Evolutionary conservation across 257 asterid genomes (phyloP).

Genomic region (Capsicum pubescens): DNA sequence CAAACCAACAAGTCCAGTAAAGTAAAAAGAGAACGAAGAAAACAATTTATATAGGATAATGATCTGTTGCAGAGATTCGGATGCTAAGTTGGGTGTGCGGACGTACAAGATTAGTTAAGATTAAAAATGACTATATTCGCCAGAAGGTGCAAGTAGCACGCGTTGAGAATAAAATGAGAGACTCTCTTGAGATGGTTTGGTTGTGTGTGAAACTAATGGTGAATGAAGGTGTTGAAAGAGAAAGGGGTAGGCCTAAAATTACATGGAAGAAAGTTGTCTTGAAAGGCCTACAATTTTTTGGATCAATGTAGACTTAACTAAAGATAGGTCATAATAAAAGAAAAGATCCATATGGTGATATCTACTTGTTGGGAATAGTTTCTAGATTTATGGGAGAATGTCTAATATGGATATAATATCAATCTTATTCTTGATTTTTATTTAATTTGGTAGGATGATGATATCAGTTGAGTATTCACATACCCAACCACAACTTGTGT

Average conservation of each 20-base stretch:
- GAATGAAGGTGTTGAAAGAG: not conserved
- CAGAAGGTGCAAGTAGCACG: not conserved
- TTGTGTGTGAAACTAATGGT: not conserved
- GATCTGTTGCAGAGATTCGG: not conserved
- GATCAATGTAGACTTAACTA: not conserved
- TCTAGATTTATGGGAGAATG: too few relatives aligned
- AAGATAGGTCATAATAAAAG: not conserved
- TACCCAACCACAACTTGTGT: not conserved
- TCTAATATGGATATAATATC: too few relatives aligned
- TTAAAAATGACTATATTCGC: not conserved
- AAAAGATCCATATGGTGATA: slow-evolving; percentile 3
- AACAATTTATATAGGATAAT: not conserved
- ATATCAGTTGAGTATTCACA: not conserved
- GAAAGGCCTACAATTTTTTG: not conserved
- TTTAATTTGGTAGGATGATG: not conserved
- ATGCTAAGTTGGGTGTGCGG: not conserved
- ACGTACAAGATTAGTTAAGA: not conserved
- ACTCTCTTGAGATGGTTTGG: slow-evolving; percentile 13
- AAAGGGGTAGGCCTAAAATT: not conserved
- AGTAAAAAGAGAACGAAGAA: not conserved
- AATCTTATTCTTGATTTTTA: not conserved
- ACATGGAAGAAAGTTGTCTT: not conserved
- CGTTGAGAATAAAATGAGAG: not conserved
- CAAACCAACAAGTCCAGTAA: slow-evolving; percentile 6
- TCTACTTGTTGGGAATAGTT: not conserved